Evolutionary conservation across 257 asterid genomes (phyloP).

Genomic region (Ocimum tenuiflorum): DNA sequence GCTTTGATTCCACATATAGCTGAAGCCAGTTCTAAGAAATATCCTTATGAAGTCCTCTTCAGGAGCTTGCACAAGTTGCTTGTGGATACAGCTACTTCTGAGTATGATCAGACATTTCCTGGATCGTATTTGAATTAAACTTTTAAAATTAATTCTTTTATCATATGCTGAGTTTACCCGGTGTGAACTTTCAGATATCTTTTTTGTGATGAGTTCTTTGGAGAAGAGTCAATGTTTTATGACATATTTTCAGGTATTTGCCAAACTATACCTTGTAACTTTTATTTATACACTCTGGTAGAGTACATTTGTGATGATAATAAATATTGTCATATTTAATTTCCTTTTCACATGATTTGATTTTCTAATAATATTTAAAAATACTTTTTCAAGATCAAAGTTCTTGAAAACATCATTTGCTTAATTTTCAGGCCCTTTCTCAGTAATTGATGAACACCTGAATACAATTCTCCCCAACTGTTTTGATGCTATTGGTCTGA

Average conservation of each 20-base stretch:
- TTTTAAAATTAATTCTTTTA: conserved; percentile 5
- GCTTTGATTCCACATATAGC: conserved; percentile 98
- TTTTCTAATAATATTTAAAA: background rate
- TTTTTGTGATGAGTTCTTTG: conserved; percentile 95
- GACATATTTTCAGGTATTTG: conserved; percentile 86
- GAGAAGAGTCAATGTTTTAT: conserved; percentile 80
- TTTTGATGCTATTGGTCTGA: conserved; percentile 92
- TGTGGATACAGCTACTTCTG: conserved; percentile 98
- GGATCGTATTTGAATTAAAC: background rate
- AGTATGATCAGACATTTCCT: conserved; percentile 40
- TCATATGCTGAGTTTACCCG: conserved; percentile 10
- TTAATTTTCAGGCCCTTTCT: conserved; percentile 68
- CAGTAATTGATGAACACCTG: conserved; percentile 85
- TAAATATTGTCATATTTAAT: background rate
- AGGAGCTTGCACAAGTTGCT: conserved; percentile 99
- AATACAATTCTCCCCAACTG: conserved; percentile 75
- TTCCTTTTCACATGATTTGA: conserved; percentile 3
- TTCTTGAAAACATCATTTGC: conserved; percentile 26
- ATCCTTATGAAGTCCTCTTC: conserved; percentile 98
- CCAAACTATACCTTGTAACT: conserved; percentile 9
- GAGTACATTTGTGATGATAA: conserved; percentile 1
- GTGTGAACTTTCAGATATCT: conserved; percentile 62
- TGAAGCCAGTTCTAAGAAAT: conserved; percentile 93
- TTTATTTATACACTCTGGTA: background rate
- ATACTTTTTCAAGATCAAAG: background rate